These are phyloP conservation scores for Metschnikowia lachancei DNA, from an alignment of 805 yeast genomes.

Conservation along the genomic window DNA sequence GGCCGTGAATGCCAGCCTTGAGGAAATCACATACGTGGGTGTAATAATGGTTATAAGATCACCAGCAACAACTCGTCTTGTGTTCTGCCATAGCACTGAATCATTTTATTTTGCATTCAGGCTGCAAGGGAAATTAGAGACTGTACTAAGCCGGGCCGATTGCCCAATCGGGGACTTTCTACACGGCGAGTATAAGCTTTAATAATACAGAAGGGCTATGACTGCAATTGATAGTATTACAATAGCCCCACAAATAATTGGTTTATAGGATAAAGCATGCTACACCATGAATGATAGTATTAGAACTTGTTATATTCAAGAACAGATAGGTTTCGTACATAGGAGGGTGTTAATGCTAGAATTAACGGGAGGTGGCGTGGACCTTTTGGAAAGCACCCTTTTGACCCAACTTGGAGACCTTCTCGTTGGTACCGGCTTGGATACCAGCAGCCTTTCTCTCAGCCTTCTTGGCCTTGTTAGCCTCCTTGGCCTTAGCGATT, in stretches of 20 bases:
- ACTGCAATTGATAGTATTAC: neutral
- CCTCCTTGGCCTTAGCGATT: constrained; percentile 76
- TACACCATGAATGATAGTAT: neutral
- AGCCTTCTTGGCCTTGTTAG: constrained; percentile 89
- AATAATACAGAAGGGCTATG: no score
- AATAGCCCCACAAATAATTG: no score
- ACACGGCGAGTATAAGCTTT: constrained; percentile 16
- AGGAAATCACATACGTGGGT: constrained; percentile 31
- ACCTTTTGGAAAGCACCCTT: constrained; percentile 98
- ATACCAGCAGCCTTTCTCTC: constrained; percentile 89
- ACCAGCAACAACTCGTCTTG: constrained; percentile 8
- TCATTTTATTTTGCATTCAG: constrained; percentile 26
- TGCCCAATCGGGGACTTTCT: constrained; percentile 12
- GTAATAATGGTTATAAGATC: constrained; percentile 22
- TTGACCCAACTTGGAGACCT: constrained; percentile 83
- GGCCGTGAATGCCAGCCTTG: constrained; percentile 13
- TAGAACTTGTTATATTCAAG: constrained; percentile 15
- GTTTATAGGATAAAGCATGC: no score
- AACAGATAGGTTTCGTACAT: constrained; percentile 11
- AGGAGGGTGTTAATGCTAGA: constrained; percentile 7
- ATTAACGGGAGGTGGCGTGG: constrained; percentile 93
- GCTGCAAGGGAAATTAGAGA: constrained; percentile 15
- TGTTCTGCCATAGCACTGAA: constrained; percentile 22
- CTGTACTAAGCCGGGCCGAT: constrained; percentile 15
- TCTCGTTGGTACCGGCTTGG: constrained; percentile 57